Percentiles rank a stretch among this genome's conserved stretches.
phyloP scores from a whole-genome alignment of 1,139 yeast genomes.

The Nakaseomyces bracarensis region DNA sequence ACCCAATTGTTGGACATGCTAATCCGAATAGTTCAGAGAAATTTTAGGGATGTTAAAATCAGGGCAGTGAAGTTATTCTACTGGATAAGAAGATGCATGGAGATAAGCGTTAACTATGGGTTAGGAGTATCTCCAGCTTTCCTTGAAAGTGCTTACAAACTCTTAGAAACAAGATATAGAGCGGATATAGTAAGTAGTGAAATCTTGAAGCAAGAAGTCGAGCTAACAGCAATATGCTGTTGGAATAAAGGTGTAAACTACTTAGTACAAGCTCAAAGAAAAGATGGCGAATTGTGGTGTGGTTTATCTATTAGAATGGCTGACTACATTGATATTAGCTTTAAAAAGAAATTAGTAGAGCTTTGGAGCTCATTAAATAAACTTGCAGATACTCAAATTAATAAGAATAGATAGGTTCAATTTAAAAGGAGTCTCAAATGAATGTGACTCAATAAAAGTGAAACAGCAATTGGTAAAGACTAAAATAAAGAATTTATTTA shows the following conservation, averaged over 20 bases:
- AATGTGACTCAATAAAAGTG: too few relatives aligned
- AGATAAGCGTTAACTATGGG: neutral
- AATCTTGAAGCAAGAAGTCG: slow-evolving; percentile 14
- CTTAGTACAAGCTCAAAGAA: slow-evolving; percentile 15
- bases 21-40: neutral
- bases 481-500: too few relatives aligned
- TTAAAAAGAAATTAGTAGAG: slow-evolving; percentile 15
- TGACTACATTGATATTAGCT: slow-evolving; percentile 12
- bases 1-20: neutral
- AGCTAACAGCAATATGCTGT: slow-evolving; percentile 18
- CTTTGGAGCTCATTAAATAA: slow-evolving; percentile 13
- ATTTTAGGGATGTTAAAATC: slow-evolving; percentile 5
- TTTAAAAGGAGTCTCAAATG: too few relatives aligned
- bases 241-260: slow-evolving; percentile 26
- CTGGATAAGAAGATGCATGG: slow-evolving; percentile 12
- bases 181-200: slow-evolving; percentile 2
- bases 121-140: neutral
- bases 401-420: too few relatives aligned
- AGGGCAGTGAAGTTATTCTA: slow-evolving; percentile 7
- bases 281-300: slow-evolving; percentile 18
- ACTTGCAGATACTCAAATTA: neutral
- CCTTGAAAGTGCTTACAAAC: neutral
- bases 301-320: slow-evolving; percentile 18
- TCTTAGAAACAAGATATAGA: neutral
- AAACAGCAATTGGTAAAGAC: too few relatives aligned